phyloP scores from a whole-genome alignment of 2,329 filamentous ascomycete genomes.

The Aspergillus ustus region DNA sequence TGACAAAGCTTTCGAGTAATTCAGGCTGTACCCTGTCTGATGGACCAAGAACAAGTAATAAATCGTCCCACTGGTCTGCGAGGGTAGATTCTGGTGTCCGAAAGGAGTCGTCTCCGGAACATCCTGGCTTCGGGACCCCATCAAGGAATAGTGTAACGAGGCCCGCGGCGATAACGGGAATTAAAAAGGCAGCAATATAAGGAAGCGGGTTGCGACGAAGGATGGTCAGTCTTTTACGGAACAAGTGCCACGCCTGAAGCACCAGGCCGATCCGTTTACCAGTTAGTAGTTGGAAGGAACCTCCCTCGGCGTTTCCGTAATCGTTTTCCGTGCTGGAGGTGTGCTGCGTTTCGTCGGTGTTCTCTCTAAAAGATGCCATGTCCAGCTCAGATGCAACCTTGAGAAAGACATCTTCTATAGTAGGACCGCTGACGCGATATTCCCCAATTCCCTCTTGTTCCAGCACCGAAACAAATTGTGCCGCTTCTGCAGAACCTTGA shows the following conservation, averaged over 20 bases:
- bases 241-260: conserved; percentile 73
- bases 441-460: conserved; percentile 71
- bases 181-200: conserved; percentile 72
- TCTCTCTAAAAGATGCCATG: conserved; percentile 14
- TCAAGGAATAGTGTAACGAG: conserved; percentile 78
- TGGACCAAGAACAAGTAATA: conserved; percentile 45
- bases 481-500: conserved; percentile 70
- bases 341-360: conserved; percentile 16
- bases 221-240: conserved; percentile 77
- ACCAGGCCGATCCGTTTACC: conserved; percentile 72
- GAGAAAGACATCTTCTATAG: conserved; percentile 91
- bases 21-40: conserved; percentile 32
- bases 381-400: conserved; percentile 80
- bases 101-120: conserved; percentile 48
- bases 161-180: conserved; percentile 79
- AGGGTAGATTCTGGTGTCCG: conserved; percentile 32
- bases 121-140: conserved; percentile 57
- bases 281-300: conserved; percentile 59
- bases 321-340: conserved; percentile 10
- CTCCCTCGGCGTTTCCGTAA: conserved; percentile 18
- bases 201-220: conserved; percentile 78
- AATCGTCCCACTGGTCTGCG: conserved; percentile 33
- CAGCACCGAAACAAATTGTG: conserved; percentile 70
- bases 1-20: conserved; percentile 27
- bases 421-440: conserved; percentile 85